These are phyloP conservation scores for Puccinia polysora DNA, from an alignment of 1,284 basidiomycete species.

Conservation along the genomic window DNA sequence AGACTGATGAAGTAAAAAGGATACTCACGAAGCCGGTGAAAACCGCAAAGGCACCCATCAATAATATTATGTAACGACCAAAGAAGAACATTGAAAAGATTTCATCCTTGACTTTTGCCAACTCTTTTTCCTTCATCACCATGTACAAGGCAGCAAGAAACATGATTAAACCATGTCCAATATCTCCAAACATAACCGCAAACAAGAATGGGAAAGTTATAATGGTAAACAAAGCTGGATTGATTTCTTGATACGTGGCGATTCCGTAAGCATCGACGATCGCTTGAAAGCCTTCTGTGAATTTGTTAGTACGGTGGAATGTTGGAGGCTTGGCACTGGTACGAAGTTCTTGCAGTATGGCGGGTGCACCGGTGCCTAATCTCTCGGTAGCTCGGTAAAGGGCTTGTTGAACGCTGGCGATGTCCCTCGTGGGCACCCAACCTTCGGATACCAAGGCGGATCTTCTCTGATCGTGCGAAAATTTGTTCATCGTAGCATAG, in stretches of 20 bases:
- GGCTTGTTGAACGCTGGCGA: constrained; percentile 77
- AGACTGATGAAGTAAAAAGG: background rate
- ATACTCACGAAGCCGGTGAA: constrained; percentile 26
- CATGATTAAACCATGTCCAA: constrained; percentile 89
- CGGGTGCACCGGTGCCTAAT: constrained; percentile 84
- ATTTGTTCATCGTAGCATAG: constrained; percentile 87
- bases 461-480: constrained; percentile 86
- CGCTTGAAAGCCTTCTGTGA: constrained; percentile 93
- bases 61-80: constrained; percentile 94
- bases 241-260: constrained; percentile 92
- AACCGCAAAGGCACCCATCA: constrained; percentile 93
- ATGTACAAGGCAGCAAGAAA: constrained; percentile 71
- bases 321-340: constrained; percentile 92
- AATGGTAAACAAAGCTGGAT: constrained; percentile 89
- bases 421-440: constrained; percentile 91
- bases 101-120: constrained; percentile 63
- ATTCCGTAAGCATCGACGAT: constrained; percentile 98
- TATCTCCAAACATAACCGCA: constrained; percentile 99
- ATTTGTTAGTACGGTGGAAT: constrained; percentile 90
- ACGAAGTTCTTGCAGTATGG: constrained; percentile 83
- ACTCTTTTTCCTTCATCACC: constrained; percentile 76
- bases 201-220: constrained; percentile 98
- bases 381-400: constrained; percentile 91
- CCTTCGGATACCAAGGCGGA: constrained; percentile 97
- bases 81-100: constrained; percentile 88